phyloP scores from a whole-genome alignment of 1,139 yeast genomes.

The Zygosaccharomyces sapae region DNA sequence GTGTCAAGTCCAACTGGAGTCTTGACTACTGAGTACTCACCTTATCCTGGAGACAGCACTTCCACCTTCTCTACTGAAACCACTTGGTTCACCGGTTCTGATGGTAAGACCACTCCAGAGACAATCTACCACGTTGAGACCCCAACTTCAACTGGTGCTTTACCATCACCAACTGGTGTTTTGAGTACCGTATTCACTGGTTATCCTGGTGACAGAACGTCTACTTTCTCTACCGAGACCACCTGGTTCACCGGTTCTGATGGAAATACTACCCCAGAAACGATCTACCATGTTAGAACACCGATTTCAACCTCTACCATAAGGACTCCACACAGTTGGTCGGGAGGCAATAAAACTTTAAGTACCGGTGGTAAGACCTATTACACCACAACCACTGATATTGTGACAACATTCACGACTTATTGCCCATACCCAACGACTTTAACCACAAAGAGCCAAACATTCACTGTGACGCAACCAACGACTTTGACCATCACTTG shows the following conservation, averaged over 20 bases:
- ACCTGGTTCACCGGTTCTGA: conserved; percentile 9
- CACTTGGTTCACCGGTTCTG: neutral
- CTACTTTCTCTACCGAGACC: conserved; percentile 12
- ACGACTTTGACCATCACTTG: neutral
- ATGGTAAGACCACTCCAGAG: conserved; percentile 6
- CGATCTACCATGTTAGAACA: conserved; percentile 17
- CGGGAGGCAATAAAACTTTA: neutral
- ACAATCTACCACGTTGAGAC: conserved; percentile 16
- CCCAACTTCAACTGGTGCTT: conserved; percentile 5
- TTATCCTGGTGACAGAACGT: conserved; percentile 18
- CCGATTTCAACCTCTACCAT: neutral
- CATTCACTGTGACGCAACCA: neutral
- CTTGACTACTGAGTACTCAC: no score
- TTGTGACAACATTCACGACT: neutral
- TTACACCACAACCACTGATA: neutral
- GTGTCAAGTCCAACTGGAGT: no score
- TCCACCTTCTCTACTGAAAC: conserved; percentile 12
- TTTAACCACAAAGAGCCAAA: neutral
- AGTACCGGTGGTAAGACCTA: neutral
- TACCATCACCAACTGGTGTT: neutral
- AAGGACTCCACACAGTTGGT: neutral
- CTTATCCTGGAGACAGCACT: conserved; percentile 15
- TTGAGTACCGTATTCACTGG: conserved; percentile 4
- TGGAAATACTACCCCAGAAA: conserved; percentile 14
- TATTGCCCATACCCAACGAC: neutral